Percentiles rank a stretch among this genome's conserved stretches.
Evolutionary conservation across 345 rosid genomes (phyloP).

Genomic region (Geranium brycei): DNA sequence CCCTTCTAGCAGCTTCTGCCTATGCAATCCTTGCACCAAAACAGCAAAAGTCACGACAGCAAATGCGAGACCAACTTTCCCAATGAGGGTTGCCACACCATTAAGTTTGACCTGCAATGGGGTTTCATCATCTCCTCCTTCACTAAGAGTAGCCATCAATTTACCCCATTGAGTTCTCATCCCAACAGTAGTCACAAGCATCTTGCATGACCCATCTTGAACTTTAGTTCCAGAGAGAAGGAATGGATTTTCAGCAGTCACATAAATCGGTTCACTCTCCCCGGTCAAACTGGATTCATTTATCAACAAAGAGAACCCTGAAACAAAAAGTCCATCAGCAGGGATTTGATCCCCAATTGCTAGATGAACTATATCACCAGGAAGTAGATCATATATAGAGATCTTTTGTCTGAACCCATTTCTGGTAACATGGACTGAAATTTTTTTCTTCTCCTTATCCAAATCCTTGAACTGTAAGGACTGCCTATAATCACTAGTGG

Average conservation of each 20-base stretch:
- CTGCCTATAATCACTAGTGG: constrained; percentile 58
- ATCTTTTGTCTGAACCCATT: constrained; percentile 40
- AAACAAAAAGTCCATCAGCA: constrained; percentile 60
- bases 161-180: constrained; percentile 90
- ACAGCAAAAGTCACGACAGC: constrained; percentile 70
- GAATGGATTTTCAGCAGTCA: constrained; percentile 35
- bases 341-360: constrained; percentile 69
- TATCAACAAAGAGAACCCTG: constrained; percentile 44
- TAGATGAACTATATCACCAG: constrained; percentile 67
- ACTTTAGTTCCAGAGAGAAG: constrained; percentile 16
- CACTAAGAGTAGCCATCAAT: constrained; percentile 61
- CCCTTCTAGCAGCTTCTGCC: constrained; percentile 34
- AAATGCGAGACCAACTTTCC: constrained; percentile 64
- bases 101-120: constrained; percentile 77
- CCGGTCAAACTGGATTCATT: constrained; percentile 68
- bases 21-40: constrained; percentile 57
- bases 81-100: constrained; percentile 70
- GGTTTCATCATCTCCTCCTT: constrained; percentile 26
- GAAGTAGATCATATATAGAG: constrained; percentile 58
- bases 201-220: constrained; percentile 64
- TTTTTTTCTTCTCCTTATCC: constrained; percentile 51
- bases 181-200: constrained; percentile 81
- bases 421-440: constrained; percentile 48
- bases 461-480: constrained; percentile 61
- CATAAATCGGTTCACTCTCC: constrained; percentile 47